These are phyloP conservation scores for Mortierella sp. DNA, from an alignment of 371 early-diverging fungal species.

Conservation along the genomic window DNA sequence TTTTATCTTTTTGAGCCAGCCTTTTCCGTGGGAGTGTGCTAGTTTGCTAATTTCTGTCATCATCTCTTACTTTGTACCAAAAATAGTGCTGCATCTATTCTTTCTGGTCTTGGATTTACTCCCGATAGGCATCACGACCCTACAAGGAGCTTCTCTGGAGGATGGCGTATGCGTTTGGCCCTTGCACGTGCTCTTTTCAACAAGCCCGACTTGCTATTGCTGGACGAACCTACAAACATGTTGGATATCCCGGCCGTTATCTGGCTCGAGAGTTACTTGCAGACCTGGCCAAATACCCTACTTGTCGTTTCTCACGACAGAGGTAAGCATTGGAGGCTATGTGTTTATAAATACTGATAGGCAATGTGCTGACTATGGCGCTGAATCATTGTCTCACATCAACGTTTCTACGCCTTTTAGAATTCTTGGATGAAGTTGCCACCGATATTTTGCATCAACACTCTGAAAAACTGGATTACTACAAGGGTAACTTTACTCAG, in stretches of 20 bases:
- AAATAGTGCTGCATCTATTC: constrained; percentile 86
- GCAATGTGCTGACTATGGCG: not conserved
- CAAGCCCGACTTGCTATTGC: constrained; percentile 95
- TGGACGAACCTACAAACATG: constrained; percentile 99
- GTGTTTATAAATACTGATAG: not conserved
- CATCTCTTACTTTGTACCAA: not conserved
- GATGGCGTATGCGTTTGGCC: constrained; percentile 94
- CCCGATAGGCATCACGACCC: constrained; percentile 83
- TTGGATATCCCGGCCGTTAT: constrained; percentile 96
- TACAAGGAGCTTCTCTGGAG: constrained; percentile 96
- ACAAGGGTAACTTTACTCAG: constrained; percentile 94
- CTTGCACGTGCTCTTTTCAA: constrained; percentile 97
- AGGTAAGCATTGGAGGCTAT: constrained; percentile 49
- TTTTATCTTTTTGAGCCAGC: not conserved
- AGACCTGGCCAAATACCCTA: constrained; percentile 91
- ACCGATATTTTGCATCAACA: constrained; percentile 98
- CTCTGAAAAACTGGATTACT: constrained; percentile 91
- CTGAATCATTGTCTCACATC: not conserved
- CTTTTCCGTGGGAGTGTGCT: not conserved
- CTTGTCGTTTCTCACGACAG: constrained; percentile 98
- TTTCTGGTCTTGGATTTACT: constrained; percentile 96
- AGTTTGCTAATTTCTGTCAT: not conserved
- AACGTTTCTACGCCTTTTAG: constrained; percentile 48
- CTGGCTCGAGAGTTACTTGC: constrained; percentile 96
- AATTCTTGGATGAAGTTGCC: constrained; percentile 96